These are phyloP conservation scores for Pythium scleroteichum DNA, from an alignment of 352 stramenopile species.

Conservation along the genomic window DNA sequence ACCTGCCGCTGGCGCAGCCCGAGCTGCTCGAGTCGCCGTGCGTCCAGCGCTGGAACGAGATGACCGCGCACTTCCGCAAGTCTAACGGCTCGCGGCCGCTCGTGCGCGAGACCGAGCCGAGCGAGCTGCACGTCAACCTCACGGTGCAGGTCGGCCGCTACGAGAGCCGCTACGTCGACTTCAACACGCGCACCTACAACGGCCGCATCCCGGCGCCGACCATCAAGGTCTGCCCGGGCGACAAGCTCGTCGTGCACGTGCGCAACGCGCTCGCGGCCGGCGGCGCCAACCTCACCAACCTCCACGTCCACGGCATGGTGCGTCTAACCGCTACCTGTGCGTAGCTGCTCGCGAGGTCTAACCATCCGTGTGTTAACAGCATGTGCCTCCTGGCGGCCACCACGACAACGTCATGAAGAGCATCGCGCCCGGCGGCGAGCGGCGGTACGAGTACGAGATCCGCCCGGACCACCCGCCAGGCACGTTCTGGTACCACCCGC, in stretches of 20 bases:
- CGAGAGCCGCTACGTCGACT: conserved; percentile 70
- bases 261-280: conserved; percentile 54
- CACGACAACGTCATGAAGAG: conserved; percentile 65
- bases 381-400: conserved; percentile 52
- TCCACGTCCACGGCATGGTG: conserved; percentile 72
- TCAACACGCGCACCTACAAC: conserved; percentile 78
- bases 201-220: conserved; percentile 61
- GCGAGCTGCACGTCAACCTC: conserved; percentile 59
- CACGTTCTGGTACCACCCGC: conserved; percentile 84
- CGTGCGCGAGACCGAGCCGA: conserved; percentile 40
- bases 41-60: conserved; percentile 23
- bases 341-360: neutral
- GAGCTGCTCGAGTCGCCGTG: conserved; percentile 30
- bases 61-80: conserved; percentile 19
- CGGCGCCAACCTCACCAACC: conserved; percentile 60
- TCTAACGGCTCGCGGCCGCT: conserved; percentile 25
- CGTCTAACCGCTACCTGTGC: neutral
- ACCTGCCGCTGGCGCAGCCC: conserved; percentile 21
- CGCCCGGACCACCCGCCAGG: conserved; percentile 62
- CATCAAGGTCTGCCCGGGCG: conserved; percentile 73
- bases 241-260: conserved; percentile 58
- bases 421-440: conserved; percentile 45
- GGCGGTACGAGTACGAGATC: conserved; percentile 69
- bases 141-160: conserved; percentile 58
- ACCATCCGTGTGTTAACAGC: conserved; percentile 25